Conservation (phyloP, 768 basidiomycete species). For the Tylopilus plumbeoviolaceoides region DNA sequence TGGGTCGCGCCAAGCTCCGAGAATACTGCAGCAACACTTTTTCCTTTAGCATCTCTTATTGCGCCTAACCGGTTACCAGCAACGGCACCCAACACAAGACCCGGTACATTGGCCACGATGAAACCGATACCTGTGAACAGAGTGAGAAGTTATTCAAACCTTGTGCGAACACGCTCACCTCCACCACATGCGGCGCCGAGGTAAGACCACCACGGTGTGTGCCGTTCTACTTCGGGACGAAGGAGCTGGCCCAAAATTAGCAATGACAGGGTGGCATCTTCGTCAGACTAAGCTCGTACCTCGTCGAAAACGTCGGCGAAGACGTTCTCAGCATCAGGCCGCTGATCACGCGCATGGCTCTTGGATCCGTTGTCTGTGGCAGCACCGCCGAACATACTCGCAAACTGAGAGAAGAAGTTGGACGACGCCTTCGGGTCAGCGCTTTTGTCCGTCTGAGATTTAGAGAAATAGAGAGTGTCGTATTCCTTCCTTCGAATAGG, state of each 20-base stretch:
- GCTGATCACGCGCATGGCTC: conserved; percentile 34
- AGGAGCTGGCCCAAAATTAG: conserved; percentile 48
- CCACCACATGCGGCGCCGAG: conserved; percentile 67
- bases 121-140: conserved; percentile 31
- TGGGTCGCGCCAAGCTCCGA: conserved; percentile 66
- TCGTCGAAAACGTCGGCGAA: conserved; percentile 93
- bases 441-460: conserved; percentile 46
- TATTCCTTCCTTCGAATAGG: conserved; percentile 67
- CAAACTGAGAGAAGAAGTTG: conserved; percentile 74
- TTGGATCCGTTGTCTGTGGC: conserved; percentile 19
- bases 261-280: background rate
- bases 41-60: conserved; percentile 90
- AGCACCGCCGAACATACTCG: conserved; percentile 60
- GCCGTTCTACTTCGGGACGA: conserved; percentile 74
- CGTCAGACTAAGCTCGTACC: conserved; percentile 38
- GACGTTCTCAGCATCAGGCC: conserved; percentile 75
- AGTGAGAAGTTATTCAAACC: conserved; percentile 28
- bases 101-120: conserved; percentile 76
- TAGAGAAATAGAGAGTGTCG: conserved; percentile 59
- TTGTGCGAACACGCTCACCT: conserved; percentile 30
- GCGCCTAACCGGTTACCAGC: conserved; percentile 91
- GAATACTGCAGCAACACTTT: conserved; percentile 89
- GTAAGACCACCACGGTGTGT: conserved; percentile 72
- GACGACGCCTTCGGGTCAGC: conserved; percentile 64
- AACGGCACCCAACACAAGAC: conserved; percentile 78